A percentile compares a stretch with the other conserved stretches of the same genome.
These are phyloP conservation scores for Tylopilus orsonianus DNA, from an alignment of 1,284 basidiomycete genomes.

Conservation along the genomic window DNA sequence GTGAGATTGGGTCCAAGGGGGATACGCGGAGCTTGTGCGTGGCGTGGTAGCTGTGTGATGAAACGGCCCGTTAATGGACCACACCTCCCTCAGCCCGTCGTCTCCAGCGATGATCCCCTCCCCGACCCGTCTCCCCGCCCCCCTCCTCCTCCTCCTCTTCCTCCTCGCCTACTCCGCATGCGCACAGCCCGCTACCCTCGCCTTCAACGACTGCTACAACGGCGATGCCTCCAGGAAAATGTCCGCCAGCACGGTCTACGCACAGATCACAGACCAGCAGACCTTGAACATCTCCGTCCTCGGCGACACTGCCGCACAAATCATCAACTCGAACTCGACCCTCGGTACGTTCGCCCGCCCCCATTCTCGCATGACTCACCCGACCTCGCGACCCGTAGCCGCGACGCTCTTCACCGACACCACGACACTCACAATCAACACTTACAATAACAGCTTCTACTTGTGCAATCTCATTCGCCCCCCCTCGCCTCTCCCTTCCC, in stretches of 20 bases:
- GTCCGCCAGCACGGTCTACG: conserved; percentile 70
- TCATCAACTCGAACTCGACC: conserved; percentile 62
- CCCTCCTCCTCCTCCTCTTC: conserved; percentile 20
- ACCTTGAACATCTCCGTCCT: conserved; percentile 68
- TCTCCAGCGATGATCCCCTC: conserved; percentile 23
- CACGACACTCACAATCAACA: conserved; percentile 73
- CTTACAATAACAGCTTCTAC: conserved; percentile 68
- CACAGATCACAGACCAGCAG: conserved; percentile 59
- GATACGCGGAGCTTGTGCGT: conserved; percentile 1
- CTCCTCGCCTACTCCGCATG: conserved; percentile 23
- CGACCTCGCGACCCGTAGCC: conserved; percentile 28
- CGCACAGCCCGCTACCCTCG: conserved; percentile 51
- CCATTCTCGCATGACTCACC: conserved; percentile 6
- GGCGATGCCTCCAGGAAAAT: conserved; percentile 58
- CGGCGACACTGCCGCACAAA: conserved; percentile 54
- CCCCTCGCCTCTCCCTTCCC: conserved; percentile 60
- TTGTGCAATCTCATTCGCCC: conserved; percentile 77
- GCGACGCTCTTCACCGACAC: conserved; percentile 86
- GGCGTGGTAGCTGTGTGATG: too few species aligned
- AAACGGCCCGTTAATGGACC: conserved; percentile 19
- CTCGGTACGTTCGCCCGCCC: conserved; percentile 46
- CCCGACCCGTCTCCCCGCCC: neutral
- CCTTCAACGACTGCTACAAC: conserved; percentile 60
- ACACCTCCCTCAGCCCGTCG: conserved; percentile 14
- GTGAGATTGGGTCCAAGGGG: too few species aligned